A percentile compares a stretch with the other conserved stretches of the same genome.
Conservation (phyloP, 179 eudicot genomes). For the Gypsophila paniculata region DNA sequence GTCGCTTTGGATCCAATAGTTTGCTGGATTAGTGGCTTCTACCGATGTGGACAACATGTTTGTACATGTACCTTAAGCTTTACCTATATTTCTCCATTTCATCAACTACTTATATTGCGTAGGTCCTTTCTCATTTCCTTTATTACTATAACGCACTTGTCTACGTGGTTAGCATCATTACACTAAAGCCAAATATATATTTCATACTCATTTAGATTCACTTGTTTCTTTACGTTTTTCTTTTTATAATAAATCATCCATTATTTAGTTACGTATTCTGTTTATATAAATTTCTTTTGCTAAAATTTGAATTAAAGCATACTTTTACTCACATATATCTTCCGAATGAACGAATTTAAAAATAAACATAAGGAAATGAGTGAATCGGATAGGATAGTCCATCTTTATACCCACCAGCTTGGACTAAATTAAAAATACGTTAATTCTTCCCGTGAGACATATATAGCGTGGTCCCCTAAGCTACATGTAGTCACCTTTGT, state of each 20-base stretch:
- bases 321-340: too few species aligned
- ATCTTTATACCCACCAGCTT: background rate
- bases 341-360: too few species aligned
- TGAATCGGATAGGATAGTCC: too few species aligned
- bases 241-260: too few species aligned
- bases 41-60: slow-evolving; percentile 15
- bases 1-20: slow-evolving; percentile 4
- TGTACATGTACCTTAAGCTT: background rate
- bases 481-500: too few species aligned
- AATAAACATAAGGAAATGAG: too few species aligned
- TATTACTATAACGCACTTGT: background rate
- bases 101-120: slow-evolving; percentile 2
- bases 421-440: background rate
- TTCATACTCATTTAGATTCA: too few species aligned
- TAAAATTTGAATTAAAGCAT: too few species aligned
- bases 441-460: background rate
- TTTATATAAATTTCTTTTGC: too few species aligned
- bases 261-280: too few species aligned
- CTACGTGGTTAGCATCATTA: background rate
- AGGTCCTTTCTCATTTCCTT: background rate
- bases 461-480: background rate
- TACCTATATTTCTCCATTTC: slow-evolving; percentile 11
- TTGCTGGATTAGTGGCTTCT: slow-evolving; percentile 8
- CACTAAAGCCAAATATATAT: too few species aligned
- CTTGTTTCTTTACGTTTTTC: too few species aligned